Conservation (phyloP, 345 rosid species). For the Chamaenerion angustifolium region DNA sequence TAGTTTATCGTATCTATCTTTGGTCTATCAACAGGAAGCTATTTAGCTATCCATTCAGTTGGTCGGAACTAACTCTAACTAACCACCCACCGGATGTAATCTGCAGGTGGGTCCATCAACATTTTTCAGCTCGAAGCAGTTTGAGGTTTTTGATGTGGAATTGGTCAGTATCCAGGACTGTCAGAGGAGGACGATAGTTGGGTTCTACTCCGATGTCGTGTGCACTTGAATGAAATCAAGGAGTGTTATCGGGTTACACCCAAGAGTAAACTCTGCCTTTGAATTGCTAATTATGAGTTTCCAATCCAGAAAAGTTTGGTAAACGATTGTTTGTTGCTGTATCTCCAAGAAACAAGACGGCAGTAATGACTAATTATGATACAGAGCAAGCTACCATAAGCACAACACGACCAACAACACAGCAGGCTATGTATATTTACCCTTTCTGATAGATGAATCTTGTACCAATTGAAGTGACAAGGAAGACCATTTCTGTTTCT, state of each 20-base stretch:
- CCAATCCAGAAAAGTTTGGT: no score
- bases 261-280: no score
- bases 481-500: background rate
- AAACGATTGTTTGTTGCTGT: no score
- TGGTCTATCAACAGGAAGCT: background rate
- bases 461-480: no score
- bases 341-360: no score
- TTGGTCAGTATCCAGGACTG: constrained; percentile 60
- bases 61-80: background rate
- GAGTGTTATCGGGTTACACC: no score
- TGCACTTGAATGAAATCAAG: constrained; percentile 62
- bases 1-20: background rate
- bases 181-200: constrained; percentile 64
- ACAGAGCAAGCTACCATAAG: no score
- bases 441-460: no score
- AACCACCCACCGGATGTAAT: background rate
- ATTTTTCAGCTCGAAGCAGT: constrained; percentile 89
- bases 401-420: no score
- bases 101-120: constrained; percentile 90
- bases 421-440: no score
- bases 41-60: background rate
- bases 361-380: no score
- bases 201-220: constrained; percentile 85
- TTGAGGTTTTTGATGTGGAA: constrained; percentile 88
- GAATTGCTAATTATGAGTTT: no score